phyloP scores from a whole-genome alignment of 495 filamentous ascomycete genomes.

The Daldinia vernicosa region DNA sequence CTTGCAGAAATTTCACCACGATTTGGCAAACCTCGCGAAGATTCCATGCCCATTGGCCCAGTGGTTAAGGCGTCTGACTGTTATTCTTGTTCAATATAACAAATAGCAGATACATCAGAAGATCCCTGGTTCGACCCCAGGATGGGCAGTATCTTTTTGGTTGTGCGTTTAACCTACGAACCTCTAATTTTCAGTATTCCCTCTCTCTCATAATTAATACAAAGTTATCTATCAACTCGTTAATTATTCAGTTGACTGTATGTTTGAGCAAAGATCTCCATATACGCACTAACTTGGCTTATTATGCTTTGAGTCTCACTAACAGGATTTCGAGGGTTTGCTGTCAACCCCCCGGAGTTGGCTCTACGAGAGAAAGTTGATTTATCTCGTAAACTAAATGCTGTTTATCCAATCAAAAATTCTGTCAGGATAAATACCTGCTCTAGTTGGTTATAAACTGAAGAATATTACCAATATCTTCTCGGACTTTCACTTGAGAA shows the following conservation, averaged over 20 bases:
- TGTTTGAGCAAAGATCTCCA: neutral
- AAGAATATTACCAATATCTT: too few species aligned
- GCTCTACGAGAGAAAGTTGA: too few species aligned
- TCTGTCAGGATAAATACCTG: too few species aligned
- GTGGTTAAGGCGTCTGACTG: constrained; percentile 39
- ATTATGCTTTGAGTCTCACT: neutral
- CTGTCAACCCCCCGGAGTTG: neutral
- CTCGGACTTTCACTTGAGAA: too few species aligned
- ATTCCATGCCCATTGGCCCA: constrained; percentile 30
- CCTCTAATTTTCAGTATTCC: neutral
- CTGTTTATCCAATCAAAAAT: too few species aligned
- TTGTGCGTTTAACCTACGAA: neutral
- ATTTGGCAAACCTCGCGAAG: neutral
- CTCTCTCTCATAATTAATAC: neutral
- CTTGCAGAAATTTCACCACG: neutral
- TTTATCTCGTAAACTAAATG: too few species aligned
- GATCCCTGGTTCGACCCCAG: constrained; percentile 39
- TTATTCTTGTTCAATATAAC: constrained; percentile 1
- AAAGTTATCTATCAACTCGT: neutral
- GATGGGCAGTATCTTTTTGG: constrained; percentile 27
- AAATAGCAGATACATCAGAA: constrained; percentile 22
- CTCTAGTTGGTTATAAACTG: too few species aligned
- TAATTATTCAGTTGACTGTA: neutral
- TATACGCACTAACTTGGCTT: neutral
- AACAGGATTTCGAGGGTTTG: neutral